These are phyloP conservation scores for Chrysopogon serrulatus DNA, from an alignment of 176 grass and related monocot species.

Conservation along the genomic window DNA sequence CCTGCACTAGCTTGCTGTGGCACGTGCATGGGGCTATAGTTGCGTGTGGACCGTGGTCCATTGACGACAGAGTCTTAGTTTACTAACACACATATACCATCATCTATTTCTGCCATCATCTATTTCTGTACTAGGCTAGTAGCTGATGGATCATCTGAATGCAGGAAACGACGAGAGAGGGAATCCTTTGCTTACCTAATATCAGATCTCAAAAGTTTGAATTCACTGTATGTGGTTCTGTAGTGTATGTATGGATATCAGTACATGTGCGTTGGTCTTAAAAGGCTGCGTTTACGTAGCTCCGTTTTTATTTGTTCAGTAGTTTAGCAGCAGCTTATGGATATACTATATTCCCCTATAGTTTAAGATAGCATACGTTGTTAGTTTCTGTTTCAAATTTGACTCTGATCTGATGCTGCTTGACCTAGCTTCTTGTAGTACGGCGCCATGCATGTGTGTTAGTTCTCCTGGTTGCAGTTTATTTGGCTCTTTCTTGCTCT, in stretches of 20 bases:
- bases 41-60: neutral
- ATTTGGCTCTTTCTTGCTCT: no score
- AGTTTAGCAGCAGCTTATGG: neutral
- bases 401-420: neutral
- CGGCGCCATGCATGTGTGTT: neutral
- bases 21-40: neutral
- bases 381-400: neutral
- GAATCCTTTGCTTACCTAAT: neutral
- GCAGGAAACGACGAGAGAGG: neutral
- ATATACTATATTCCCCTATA: no score
- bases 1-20: neutral
- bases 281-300: neutral
- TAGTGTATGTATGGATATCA: no score
- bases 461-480: no score
- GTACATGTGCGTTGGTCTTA: no score
- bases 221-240: neutral
- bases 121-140: neutral
- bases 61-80: neutral
- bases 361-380: neutral
- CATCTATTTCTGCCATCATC: neutral
- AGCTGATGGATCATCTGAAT: neutral
- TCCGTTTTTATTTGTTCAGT: neutral
- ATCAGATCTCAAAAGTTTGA: neutral
- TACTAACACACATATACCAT: neutral
- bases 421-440: neutral